These are phyloP conservation scores for Taiozyma sp. DNA, from an alignment of 1,139 yeast genomes.

Conservation along the genomic window DNA sequence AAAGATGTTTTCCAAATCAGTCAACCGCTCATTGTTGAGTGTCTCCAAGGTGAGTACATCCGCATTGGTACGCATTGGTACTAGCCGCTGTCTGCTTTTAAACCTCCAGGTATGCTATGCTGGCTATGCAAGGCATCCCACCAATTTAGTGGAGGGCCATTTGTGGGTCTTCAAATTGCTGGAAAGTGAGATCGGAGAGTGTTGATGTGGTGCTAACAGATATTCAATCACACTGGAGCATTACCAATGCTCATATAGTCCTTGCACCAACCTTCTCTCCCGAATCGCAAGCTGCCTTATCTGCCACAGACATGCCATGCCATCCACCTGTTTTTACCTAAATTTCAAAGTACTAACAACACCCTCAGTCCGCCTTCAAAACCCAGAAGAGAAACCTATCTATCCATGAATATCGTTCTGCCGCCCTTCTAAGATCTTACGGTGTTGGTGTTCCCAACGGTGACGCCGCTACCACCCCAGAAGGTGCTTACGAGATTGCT, in stretches of 20 bases:
- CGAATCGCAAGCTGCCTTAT: not conserved
- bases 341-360: slow-evolving; percentile 1
- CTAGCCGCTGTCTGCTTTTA: not conserved
- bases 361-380: slow-evolving; percentile 13
- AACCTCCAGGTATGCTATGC: not conserved
- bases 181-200: not conserved
- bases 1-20: slow-evolving; percentile 20
- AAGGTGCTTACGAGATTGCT: slow-evolving; percentile 84
- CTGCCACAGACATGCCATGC: not conserved
- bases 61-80: not conserved
- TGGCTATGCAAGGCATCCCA: not conserved
- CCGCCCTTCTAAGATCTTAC: slow-evolving; percentile 72
- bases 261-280: not conserved
- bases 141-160: not conserved
- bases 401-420: slow-evolving; percentile 95
- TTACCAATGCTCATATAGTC: not conserved
- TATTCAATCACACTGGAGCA: not conserved
- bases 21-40: slow-evolving; percentile 23
- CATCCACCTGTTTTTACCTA: not conserved
- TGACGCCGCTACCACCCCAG: slow-evolving; percentile 84
- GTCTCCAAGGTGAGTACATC: slow-evolving; percentile 21
- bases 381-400: slow-evolving; percentile 66
- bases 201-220: not conserved
- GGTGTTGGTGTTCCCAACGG: slow-evolving; percentile 94
- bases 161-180: not conserved